These are phyloP conservation scores for Nakazawaea populi DNA, from an alignment of 805 yeast genomes.

Conservation along the genomic window DNA sequence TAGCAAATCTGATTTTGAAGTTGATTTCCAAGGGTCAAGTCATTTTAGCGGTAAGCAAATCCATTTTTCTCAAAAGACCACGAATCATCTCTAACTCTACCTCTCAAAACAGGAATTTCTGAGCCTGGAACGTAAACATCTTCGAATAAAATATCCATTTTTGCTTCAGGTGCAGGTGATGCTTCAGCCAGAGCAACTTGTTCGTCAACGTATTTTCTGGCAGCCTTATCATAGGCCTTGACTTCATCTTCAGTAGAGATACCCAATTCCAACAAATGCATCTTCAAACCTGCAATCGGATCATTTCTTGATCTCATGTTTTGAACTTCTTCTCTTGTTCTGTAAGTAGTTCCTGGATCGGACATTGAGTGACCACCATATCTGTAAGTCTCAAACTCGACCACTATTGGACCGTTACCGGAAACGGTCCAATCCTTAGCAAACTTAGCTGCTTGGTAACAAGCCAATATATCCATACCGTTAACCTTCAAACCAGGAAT, in stretches of 20 bases:
- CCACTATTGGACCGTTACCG: slow-evolving; percentile 93
- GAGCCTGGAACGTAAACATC: slow-evolving; percentile 95
- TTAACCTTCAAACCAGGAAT: slow-evolving; percentile 97
- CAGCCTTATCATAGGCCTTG: slow-evolving; percentile 91
- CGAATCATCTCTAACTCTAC: slow-evolving; percentile 93
- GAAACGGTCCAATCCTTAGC: slow-evolving; percentile 94
- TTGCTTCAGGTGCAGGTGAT: slow-evolving; percentile 93
- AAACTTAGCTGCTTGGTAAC: slow-evolving; percentile 91
- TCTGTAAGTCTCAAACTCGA: slow-evolving; percentile 98
- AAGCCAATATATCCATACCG: slow-evolving; percentile 97
- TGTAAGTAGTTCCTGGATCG: slow-evolving; percentile 99
- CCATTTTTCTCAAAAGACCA: slow-evolving; percentile 49
- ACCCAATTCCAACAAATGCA: slow-evolving; percentile 70
- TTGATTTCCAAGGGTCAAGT: neutral
- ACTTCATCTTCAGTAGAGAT: slow-evolving; percentile 94
- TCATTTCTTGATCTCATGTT: slow-evolving; percentile 98
- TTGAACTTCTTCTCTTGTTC: slow-evolving; percentile 99
- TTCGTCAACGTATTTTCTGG: slow-evolving; percentile 91
- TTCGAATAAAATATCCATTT: slow-evolving; percentile 89
- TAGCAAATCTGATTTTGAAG: slow-evolving; percentile 8
- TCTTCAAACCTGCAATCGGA: slow-evolving; percentile 95
- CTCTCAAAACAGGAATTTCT: slow-evolving; percentile 90
- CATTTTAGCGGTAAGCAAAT: slow-evolving; percentile 31
- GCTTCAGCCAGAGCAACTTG: slow-evolving; percentile 92
- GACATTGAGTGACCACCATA: slow-evolving; percentile 99